Percentiles rank a stretch among this genome's conserved stretches.
phyloP scores from a whole-genome alignment of 2,329 filamentous ascomycete species.

The Fusarium succisae region DNA sequence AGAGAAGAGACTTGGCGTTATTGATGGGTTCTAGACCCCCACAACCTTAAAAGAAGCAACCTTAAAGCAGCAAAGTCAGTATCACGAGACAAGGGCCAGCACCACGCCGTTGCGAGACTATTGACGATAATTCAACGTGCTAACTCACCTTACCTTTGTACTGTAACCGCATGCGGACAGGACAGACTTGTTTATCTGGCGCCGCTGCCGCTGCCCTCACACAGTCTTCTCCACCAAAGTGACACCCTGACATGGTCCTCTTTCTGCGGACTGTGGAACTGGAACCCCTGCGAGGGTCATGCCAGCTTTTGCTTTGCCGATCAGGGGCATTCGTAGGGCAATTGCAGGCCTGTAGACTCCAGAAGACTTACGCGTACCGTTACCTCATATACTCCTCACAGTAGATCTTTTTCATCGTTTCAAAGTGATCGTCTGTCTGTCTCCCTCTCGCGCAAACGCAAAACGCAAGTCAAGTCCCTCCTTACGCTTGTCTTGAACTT shows the following conservation, averaged over 20 bases:
- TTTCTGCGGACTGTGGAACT: constrained; percentile 1
- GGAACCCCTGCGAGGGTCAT: constrained; percentile 2
- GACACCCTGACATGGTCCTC: constrained; percentile 6
- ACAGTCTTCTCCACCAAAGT: constrained; percentile 1
- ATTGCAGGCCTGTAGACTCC: constrained; percentile 11
- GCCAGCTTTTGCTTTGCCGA: constrained; percentile 7
- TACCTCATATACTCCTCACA: constrained; percentile 21
- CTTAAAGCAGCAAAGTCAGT: neutral
- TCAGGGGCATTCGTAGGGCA: constrained; percentile 15
- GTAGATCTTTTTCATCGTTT: neutral
- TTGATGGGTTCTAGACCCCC: neutral
- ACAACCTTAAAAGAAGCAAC: constrained; percentile 14
- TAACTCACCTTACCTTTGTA: neutral
- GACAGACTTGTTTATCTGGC: neutral
- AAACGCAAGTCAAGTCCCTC: constrained; percentile 15
- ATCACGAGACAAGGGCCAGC: neutral
- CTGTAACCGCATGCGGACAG: neutral
- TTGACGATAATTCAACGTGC: neutral
- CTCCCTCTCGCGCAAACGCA: neutral
- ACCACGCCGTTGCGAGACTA: neutral
- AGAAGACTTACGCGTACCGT: constrained; percentile 23
- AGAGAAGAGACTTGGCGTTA: constrained; percentile 4
- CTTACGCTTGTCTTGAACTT: constrained; percentile 23
- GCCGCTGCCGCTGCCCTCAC: neutral
- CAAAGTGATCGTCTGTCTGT: constrained; percentile 11